These are phyloP conservation scores for Echeveria elegans DNA, from an alignment of 164 flowering plant species.

Conservation along the genomic window DNA sequence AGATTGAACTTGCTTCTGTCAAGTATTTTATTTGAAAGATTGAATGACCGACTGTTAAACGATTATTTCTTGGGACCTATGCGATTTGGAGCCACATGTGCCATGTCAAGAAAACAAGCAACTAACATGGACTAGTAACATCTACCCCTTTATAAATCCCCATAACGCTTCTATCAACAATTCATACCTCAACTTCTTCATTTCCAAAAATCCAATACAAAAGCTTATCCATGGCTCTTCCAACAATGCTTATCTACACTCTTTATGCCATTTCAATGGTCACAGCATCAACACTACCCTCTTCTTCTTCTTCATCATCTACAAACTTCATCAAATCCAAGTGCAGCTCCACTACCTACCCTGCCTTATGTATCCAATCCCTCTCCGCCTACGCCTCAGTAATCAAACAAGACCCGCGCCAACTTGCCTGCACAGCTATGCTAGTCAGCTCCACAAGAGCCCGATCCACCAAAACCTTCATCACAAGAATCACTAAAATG, in stretches of 20 bases:
- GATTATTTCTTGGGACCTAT: no score
- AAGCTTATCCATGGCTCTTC: background rate
- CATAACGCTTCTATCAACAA: background rate
- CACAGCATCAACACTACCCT: background rate
- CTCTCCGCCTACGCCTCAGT: constrained; percentile 17
- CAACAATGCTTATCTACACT: constrained; percentile 19
- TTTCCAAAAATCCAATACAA: background rate
- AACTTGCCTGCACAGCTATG: constrained; percentile 13
- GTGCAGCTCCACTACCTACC: constrained; percentile 25
- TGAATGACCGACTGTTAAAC: no score
- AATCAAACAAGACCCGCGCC: constrained; percentile 17
- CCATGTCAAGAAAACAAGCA: background rate
- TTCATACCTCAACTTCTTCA: background rate
- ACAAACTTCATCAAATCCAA: constrained; percentile 20
- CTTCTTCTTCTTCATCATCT: constrained; percentile 5
- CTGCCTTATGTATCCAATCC: constrained; percentile 18
- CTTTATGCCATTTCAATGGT: background rate
- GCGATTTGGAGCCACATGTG: no score
- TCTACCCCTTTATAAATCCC: background rate
- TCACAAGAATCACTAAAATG: constrained; percentile 2
- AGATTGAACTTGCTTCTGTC: no score
- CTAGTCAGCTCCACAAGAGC: constrained; percentile 13
- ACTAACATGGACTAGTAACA: background rate
- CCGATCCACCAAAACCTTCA: constrained; percentile 1
- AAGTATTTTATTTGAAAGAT: no score